A percentile compares a stretch with the other conserved stretches of the same genome.
phyloP scores from a whole-genome alignment of 2,329 filamentous ascomycete genomes.

The Calonectria hawksworthii region DNA sequence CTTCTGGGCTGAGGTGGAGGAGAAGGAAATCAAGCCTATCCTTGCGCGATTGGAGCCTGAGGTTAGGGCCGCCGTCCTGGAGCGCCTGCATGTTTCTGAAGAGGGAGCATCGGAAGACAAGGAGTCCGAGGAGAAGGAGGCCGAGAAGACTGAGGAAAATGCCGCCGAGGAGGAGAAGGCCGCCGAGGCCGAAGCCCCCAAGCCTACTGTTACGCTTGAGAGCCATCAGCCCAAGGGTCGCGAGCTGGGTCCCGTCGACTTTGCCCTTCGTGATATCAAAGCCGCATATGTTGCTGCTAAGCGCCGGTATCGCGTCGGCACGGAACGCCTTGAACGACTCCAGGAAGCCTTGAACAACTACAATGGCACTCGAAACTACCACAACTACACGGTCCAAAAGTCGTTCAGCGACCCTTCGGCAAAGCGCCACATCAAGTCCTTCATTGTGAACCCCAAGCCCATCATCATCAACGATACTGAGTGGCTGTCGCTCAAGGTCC shows the following conservation, averaged over 20 bases:
- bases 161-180: conserved; percentile 39
- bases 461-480: conserved; percentile 92
- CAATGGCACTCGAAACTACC: conserved; percentile 89
- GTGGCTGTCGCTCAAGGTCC: conserved; percentile 95
- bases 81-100: conserved; percentile 66
- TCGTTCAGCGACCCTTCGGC: conserved; percentile 83
- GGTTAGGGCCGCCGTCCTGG: conserved; percentile 73
- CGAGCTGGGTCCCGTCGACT: conserved; percentile 67
- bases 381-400: conserved; percentile 98
- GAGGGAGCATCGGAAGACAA: conserved; percentile 45
- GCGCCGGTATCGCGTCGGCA: conserved; percentile 84
- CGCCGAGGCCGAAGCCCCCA: conserved; percentile 40
- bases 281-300: conserved; percentile 86
- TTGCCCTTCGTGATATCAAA: conserved; percentile 81
- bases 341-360: conserved; percentile 83
- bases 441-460: conserved; percentile 80
- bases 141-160: conserved; percentile 33
- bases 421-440: conserved; percentile 93
- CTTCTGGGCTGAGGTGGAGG: conserved; percentile 89
- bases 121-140: conserved; percentile 41
- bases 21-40: conserved; percentile 82
- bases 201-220: conserved; percentile 42
- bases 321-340: conserved; percentile 78
- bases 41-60: conserved; percentile 74
- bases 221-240: conserved; percentile 57